These are phyloP conservation scores for Luffa acutangula DNA, from an alignment of 306 rosid genomes.

Conservation along the genomic window DNA sequence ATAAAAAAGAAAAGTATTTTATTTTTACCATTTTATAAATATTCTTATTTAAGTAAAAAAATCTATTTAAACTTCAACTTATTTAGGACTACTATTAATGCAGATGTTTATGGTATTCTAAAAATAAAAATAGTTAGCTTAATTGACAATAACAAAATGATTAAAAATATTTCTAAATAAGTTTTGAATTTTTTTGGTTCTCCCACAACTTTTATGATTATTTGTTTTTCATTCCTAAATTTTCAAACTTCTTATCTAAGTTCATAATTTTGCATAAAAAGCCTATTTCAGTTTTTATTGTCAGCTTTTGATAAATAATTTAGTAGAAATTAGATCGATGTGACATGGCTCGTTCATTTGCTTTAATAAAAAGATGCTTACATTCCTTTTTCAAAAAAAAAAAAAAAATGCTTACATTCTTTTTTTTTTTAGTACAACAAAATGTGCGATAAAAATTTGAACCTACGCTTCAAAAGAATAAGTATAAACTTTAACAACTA, in stretches of 20 bases:
- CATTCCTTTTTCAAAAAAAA: too few relatives aligned
- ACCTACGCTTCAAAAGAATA: too few relatives aligned
- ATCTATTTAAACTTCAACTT: neutral
- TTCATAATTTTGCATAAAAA: too few relatives aligned
- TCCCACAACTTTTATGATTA: neutral
- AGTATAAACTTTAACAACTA: too few relatives aligned
- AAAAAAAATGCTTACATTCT: neutral
- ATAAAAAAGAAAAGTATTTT: neutral
- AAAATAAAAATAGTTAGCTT: neutral
- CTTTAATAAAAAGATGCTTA: too few relatives aligned
- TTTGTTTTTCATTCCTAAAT: neutral
- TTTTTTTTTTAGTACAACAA: too few relatives aligned
- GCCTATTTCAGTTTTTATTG: too few relatives aligned
- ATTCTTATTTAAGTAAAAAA: neutral
- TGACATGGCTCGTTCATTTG: too few relatives aligned
- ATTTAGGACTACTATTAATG: neutral
- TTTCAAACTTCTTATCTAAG: neutral
- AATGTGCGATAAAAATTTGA: too few relatives aligned
- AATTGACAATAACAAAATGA: neutral
- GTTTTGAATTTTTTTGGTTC: neutral
- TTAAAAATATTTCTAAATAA: neutral
- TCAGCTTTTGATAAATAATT: too few relatives aligned
- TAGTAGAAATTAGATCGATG: too few relatives aligned
- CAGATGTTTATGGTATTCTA: neutral
- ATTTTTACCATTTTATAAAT: neutral